A percentile compares a stretch with the other conserved stretches of the same genome.
Evolutionary conservation across 164 flowering plant genomes (phyloP).

Genomic region (Amborella trichopoda): DNA sequence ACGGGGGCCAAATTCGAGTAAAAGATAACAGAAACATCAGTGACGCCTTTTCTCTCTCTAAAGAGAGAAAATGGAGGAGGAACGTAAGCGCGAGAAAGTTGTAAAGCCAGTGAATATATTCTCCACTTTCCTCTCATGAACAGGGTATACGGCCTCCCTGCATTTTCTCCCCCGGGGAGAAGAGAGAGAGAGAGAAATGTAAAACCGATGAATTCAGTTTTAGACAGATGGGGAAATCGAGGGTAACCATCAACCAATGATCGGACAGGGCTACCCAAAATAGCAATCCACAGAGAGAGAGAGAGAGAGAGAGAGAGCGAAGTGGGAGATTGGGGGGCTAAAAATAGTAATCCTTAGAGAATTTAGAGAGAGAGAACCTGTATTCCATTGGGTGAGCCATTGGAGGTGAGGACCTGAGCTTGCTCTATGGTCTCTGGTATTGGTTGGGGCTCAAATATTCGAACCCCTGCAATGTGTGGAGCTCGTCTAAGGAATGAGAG

Average conservation of each 20-base stretch:
- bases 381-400: conserved; percentile 75
- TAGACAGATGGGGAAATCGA: too few relatives aligned
- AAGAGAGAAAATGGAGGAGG: too few relatives aligned
- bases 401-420: conserved; percentile 53
- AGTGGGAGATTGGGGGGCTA: background rate
- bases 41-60: too few relatives aligned
- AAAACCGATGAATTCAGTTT: too few relatives aligned
- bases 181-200: background rate
- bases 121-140: background rate
- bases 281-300: background rate
- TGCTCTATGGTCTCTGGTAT: conserved; percentile 44
- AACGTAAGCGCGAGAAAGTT: too few relatives aligned
- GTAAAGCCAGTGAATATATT: too few relatives aligned
- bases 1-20: too few relatives aligned
- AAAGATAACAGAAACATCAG: too few relatives aligned
- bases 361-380: too few relatives aligned
- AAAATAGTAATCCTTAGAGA: background rate
- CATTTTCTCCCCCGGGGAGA: background rate
- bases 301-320: background rate
- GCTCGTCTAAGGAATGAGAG: conserved; percentile 41
- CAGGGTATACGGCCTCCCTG: background rate
- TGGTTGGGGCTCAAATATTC: conserved; percentile 42
- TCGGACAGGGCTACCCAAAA: background rate
- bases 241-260: background rate
- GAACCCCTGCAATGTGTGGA: conserved; percentile 41